Conservation (phyloP, 768 basidiomycete species). For the Psilocybe subaeruginosa region DNA sequence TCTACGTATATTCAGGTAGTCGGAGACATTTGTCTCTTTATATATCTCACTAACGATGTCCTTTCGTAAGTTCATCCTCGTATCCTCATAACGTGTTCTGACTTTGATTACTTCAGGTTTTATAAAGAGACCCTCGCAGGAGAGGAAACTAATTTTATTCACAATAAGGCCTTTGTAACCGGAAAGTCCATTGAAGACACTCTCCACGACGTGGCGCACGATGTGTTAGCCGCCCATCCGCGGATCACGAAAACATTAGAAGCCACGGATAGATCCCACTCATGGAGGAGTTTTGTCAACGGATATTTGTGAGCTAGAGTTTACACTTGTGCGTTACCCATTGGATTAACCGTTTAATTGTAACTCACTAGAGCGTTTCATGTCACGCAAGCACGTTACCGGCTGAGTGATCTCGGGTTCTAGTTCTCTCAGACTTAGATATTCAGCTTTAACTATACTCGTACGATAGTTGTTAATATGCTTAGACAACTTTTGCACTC, state of each 20-base stretch:
- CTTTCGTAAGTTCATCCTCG: conserved; percentile 3
- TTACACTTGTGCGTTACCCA: no score
- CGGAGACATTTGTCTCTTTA: not conserved
- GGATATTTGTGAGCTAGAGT: conserved; percentile 1
- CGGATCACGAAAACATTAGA: not conserved
- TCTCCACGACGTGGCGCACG: not conserved
- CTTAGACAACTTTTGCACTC: no score
- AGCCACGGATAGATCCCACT: not conserved
- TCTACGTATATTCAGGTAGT: conserved; percentile 6
- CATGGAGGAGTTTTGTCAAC: conserved; percentile 1
- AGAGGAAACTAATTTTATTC: conserved; percentile 3
- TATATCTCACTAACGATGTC: conserved; percentile 3
- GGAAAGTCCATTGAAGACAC: conserved; percentile 1
- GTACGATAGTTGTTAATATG: no score
- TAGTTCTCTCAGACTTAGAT: no score
- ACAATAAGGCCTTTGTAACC: not conserved
- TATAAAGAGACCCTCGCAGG: conserved; percentile 7
- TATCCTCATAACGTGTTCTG: not conserved
- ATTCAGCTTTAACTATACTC: no score
- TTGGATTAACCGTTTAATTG: not conserved
- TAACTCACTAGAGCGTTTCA: not conserved
- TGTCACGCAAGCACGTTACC: not conserved
- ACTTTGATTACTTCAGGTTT: not conserved
- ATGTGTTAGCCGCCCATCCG: not conserved
- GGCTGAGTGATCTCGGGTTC: not conserved